These are phyloP conservation scores for Carex myosuroides DNA, from an alignment of 176 grass and related monocot genomes.

Conservation along the genomic window DNA sequence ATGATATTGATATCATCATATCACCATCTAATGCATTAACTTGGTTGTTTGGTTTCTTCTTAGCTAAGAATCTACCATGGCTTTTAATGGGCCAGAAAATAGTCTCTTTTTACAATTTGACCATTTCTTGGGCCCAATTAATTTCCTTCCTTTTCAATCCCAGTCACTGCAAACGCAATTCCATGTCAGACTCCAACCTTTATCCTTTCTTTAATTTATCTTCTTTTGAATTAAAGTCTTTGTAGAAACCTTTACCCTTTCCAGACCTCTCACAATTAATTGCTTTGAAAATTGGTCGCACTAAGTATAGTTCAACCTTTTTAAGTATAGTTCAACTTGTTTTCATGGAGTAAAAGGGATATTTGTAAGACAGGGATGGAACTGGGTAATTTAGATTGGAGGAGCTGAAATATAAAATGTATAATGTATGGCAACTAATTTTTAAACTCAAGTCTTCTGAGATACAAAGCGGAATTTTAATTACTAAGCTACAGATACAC, in stretches of 20 bases:
- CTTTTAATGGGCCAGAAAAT: constrained; percentile 33
- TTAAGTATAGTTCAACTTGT: constrained; percentile 10
- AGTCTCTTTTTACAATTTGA: not conserved
- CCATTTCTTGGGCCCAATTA: constrained; percentile 6
- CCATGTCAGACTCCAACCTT: constrained; percentile 40
- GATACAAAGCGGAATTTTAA: too few species aligned
- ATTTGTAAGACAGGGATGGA: not conserved
- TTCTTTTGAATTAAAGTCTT: constrained; percentile 28
- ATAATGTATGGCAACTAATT: too few species aligned
- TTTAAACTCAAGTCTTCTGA: too few species aligned
- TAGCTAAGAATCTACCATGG: constrained; percentile 26
- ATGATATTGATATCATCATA: not conserved
- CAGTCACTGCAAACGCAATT: constrained; percentile 38
- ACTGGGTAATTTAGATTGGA: too few species aligned
- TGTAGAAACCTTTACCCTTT: constrained; percentile 19
- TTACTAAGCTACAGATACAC: too few species aligned
- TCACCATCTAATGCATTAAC: not conserved
- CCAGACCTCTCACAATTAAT: not conserved
- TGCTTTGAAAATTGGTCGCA: constrained; percentile 18
- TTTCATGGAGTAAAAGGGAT: constrained; percentile 19
- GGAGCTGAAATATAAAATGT: too few species aligned
- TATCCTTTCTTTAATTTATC: constrained; percentile 18
- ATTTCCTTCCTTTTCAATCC: constrained; percentile 1
- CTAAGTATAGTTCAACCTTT: not conserved
- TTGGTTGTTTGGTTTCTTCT: constrained; percentile 34